Evolutionary conservation across 352 stramenopile genomes (phyloP).

Genomic region (Pythium folliculosum): DNA sequence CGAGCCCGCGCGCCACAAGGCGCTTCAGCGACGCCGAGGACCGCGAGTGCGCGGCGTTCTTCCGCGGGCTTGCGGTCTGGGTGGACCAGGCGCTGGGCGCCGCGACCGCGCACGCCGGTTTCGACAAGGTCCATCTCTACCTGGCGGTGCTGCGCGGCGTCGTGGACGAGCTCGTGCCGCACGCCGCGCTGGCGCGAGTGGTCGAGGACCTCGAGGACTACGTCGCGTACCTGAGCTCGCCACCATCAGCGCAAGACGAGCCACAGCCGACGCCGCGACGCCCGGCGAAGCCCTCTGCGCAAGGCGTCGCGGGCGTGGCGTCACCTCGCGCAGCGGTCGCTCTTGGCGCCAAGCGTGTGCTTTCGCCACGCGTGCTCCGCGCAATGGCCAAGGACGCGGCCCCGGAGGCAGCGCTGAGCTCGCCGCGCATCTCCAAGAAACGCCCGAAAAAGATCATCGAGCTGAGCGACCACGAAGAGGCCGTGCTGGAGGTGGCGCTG

Average conservation of each 20-base stretch:
- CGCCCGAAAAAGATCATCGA: conserved; percentile 37
- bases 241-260: not conserved
- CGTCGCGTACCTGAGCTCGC: conserved; percentile 35
- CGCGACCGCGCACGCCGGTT: conserved; percentile 27
- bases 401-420: conserved; percentile 7
- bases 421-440: conserved; percentile 16
- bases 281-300: not conserved
- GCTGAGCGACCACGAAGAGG: conserved; percentile 47
- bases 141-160: conserved; percentile 29
- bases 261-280: not conserved
- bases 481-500: conserved; percentile 40
- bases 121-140: conserved; percentile 41
- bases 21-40: not conserved
- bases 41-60: conserved; percentile 28
- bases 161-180: conserved; percentile 31
- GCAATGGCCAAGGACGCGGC: conserved; percentile 15
- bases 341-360: conserved; percentile 1
- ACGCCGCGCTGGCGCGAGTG: conserved; percentile 13
- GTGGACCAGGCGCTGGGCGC: conserved; percentile 28
- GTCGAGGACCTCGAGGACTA: conserved; percentile 33
- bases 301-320: not conserved
- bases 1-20: not conserved
- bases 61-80: conserved; percentile 45
- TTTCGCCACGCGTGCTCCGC: conserved; percentile 30
- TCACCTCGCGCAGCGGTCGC: not conserved